A percentile compares a stretch with the other conserved stretches of the same genome.
Evolutionary conservation across 169 alveolate species (phyloP).

Genomic region (Plasmodium fragile): DNA sequence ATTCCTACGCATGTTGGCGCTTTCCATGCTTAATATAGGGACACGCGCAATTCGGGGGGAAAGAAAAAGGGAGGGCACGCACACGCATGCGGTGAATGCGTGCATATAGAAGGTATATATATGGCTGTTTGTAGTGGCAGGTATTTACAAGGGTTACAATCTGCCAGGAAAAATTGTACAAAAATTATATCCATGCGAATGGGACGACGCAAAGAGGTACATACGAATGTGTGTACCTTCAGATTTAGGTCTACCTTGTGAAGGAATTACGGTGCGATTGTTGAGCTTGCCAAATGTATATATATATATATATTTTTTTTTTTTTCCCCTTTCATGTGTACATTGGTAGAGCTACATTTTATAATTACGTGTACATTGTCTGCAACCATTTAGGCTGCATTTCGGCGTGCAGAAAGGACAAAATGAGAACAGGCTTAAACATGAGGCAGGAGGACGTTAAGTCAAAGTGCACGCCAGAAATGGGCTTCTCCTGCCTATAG

Average conservation of each 20-base stretch:
- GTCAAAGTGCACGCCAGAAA: not conserved
- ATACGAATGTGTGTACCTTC: not conserved
- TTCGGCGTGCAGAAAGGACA: not conserved
- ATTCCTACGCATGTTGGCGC: not conserved
- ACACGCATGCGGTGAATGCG: not conserved
- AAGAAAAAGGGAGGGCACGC: not conserved
- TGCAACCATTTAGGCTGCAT: not conserved
- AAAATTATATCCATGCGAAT: not conserved
- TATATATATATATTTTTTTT: not conserved
- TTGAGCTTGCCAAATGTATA: not conserved
- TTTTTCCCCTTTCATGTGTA: not conserved
- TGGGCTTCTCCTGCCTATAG: not conserved
- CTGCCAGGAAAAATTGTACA: not conserved
- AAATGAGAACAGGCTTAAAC: not conserved
- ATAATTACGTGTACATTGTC: not conserved
- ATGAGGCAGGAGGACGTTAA: not conserved
- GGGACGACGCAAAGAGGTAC: not conserved
- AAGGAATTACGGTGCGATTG: not conserved
- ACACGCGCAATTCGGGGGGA: not conserved
- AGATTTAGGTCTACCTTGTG: not conserved
- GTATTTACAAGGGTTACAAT: not conserved
- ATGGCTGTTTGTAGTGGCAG: not conserved
- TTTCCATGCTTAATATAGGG: slow-evolving; percentile 8
- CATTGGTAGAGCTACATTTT: not conserved
- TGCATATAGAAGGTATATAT: not conserved